Evolutionary conservation across 2,329 filamentous ascomycete genomes (phyloP).

Genomic region (Phoma sp.): DNA sequence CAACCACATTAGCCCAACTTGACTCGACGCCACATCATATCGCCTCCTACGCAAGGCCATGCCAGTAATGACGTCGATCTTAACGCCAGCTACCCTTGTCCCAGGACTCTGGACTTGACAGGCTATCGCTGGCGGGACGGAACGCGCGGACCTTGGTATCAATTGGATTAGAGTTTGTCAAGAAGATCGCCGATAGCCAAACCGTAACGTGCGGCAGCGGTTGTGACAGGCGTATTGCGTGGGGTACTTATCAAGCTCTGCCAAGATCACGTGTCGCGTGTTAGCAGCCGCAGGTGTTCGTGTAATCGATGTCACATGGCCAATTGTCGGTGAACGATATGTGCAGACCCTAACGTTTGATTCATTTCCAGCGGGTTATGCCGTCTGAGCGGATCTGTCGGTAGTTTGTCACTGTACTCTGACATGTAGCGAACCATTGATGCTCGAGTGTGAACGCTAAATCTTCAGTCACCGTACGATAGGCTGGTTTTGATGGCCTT

Average conservation of each 20-base stretch:
- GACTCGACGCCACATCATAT: slow-evolving; percentile 12
- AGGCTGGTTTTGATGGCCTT: background rate
- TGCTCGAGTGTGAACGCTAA: background rate
- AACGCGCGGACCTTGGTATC: slow-evolving; percentile 17
- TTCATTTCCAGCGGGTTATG: background rate
- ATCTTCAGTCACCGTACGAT: background rate
- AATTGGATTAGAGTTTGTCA: background rate
- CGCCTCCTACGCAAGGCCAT: background rate
- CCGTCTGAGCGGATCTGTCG: background rate
- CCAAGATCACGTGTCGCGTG: slow-evolving; percentile 3
- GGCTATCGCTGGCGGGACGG: slow-evolving; percentile 22
- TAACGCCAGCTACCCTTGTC: slow-evolving; percentile 20
- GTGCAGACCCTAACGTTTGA: background rate
- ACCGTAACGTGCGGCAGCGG: slow-evolving; percentile 16
- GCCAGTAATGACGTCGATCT: background rate
- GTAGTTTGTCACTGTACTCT: background rate
- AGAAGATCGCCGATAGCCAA: background rate
- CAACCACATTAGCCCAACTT: background rate
- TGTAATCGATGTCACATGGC: background rate
- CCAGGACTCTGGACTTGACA: slow-evolving; percentile 21
- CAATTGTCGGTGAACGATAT: slow-evolving; percentile 11
- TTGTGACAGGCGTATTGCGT: slow-evolving; percentile 17
- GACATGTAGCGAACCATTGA: slow-evolving; percentile 1
- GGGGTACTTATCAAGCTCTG: slow-evolving; percentile 2
- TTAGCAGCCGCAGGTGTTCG: background rate